phyloP scores from a whole-genome alignment of 2,329 filamentous ascomycete species.

The Calonectria honghensis region DNA sequence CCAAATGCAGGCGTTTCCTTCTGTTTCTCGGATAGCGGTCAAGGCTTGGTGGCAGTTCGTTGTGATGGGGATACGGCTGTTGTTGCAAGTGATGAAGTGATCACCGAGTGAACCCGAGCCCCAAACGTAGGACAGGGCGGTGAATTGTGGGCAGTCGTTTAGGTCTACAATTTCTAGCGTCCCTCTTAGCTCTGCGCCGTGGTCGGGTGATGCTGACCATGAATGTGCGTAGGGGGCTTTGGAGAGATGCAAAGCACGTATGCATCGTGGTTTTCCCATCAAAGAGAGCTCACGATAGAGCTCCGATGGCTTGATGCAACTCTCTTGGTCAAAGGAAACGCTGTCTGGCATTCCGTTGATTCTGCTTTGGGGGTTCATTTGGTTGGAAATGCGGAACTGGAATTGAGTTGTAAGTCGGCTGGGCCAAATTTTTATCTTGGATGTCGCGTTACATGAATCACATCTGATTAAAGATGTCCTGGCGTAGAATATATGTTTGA shows the following conservation, averaged over 20 bases:
- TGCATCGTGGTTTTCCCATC: background rate
- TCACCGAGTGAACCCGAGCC: background rate
- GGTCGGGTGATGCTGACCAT: background rate
- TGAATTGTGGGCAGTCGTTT: background rate
- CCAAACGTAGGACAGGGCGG: conserved; percentile 23
- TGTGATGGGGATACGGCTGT: background rate
- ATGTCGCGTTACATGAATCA: background rate
- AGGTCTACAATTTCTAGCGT: conserved; percentile 1
- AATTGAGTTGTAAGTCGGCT: background rate
- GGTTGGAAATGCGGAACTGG: too few relatives aligned
- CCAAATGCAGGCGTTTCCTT: background rate
- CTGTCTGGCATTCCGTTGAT: background rate
- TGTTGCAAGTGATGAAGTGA: background rate
- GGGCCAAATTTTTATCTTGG: background rate
- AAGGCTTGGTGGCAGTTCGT: background rate
- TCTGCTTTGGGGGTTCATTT: background rate
- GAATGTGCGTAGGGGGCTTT: background rate
- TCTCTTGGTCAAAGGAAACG: background rate
- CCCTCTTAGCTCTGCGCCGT: background rate
- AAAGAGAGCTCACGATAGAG: background rate
- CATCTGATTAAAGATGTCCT: background rate
- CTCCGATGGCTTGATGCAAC: background rate
- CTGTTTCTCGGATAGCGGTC: background rate
- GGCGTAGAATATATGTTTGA: background rate
- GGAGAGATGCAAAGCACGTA: background rate